Evolutionary conservation across 441 rosid species (phyloP), one percentile per base, ranked within the genome.

Genomic region (Erysimum pusillum): DNA sequence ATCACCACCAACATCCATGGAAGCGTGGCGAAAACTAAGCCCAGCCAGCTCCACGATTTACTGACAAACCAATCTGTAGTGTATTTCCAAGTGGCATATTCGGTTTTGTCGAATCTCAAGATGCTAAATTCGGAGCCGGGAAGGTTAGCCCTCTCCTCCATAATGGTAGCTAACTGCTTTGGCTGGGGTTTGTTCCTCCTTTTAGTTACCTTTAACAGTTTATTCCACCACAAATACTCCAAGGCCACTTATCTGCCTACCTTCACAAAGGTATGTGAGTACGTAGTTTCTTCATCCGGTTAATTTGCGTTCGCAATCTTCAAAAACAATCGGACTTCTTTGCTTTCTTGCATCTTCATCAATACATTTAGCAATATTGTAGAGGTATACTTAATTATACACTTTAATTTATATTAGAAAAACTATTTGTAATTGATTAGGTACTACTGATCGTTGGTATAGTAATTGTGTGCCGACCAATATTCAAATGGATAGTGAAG

Each of bases 101-200:
- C 65, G 7, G 46, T 84, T 9, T 76, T 85, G 9, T 66, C 83
- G 2, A 87, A 87, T 17, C 82, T 87, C n/a, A 85, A 83, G 61
- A 67, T 85, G 77, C 72, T 87, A 0, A 87, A 87, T 66, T 80
- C 90, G 0, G 87, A 87, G 69, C 73, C 84, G 0, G 87, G 90
- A 9, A 81, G 88, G 49, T 78, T 85, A 4, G 84, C 87, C 2
- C 73, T 83, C 9, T 79, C 86, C 46, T 80, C 87, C 52, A 75
- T 87, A 0, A 66, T 85, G 79, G 74, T 81, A 4, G 49, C 80
- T 25, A 77, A 84, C 32, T 10, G 74, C 34, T 34, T 59, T 44
- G 65, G 82, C 61, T 76, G 79, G 80, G 28, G 44, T 0, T 28
- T 48, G n/a, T 56, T 56, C 9, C 41, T 67, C 5, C 0, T 66